phyloP scores from a whole-genome alignment of 1,284 basidiomycete species.

The Ustilago cynodontis region DNA sequence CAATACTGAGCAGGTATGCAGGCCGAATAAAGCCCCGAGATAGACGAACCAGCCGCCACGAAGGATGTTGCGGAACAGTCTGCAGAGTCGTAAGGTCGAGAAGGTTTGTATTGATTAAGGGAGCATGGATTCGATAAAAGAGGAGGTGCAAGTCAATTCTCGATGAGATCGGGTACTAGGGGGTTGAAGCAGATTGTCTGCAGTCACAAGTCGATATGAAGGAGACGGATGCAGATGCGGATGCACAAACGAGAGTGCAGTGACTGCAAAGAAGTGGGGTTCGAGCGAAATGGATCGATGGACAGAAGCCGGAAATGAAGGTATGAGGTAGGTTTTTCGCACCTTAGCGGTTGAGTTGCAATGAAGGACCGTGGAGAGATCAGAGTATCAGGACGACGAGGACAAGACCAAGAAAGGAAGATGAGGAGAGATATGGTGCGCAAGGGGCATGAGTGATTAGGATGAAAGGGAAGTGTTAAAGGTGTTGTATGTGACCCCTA shows the following conservation, averaged over 20 bases:
- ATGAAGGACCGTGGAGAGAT: neutral
- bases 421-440: neutral
- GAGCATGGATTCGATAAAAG: conserved; percentile 11
- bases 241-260: neutral
- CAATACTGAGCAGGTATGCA: too few species aligned
- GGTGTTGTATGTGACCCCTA: neutral
- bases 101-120: conserved; percentile 4
- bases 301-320: neutral
- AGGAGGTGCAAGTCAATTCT: neutral
- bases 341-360: neutral
- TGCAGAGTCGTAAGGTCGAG: neutral
- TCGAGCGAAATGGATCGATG: neutral
- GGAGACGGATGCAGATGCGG: neutral
- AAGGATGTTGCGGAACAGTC: neutral
- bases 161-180: neutral
- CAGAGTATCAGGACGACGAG: neutral
- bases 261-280: neutral
- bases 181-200: neutral
- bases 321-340: neutral
- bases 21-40: neutral
- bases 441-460: neutral
- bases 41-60: conserved; percentile 26
- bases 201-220: neutral
- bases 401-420: neutral
- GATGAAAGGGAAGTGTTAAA: conserved; percentile 1